These are phyloP conservation scores for Diplodia seriata DNA, from an alignment of 2,329 filamentous ascomycete species.

Conservation along the genomic window DNA sequence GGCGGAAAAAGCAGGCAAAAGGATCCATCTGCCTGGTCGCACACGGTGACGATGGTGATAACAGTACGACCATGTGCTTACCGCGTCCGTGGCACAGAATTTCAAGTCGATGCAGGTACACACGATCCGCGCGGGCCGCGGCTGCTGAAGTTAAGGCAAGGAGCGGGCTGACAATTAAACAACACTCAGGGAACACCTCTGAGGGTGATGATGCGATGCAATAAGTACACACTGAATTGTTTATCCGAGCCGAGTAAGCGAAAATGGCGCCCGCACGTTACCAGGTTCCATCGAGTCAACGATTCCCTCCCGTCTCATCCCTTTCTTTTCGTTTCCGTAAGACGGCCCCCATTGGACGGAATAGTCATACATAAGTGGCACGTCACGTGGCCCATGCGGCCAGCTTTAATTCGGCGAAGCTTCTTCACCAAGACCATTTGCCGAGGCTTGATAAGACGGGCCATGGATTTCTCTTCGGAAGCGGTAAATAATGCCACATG, in stretches of 20 bases:
- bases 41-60: not conserved
- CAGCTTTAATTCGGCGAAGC: not conserved
- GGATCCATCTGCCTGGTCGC: not conserved
- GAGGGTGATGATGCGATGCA: too few species aligned
- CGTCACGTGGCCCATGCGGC: constrained; percentile 12
- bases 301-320: not conserved
- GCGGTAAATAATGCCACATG: constrained; percentile 9
- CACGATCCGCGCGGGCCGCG: not conserved
- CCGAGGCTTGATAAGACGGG: constrained; percentile 5
- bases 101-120: constrained; percentile 1
- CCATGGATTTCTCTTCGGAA: constrained; percentile 13
- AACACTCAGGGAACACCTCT: too few species aligned
- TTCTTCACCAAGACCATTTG: not conserved
- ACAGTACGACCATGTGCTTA: not conserved
- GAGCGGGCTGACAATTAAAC: not conserved
- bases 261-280: constrained; percentile 5
- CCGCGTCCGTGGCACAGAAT: not conserved
- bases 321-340: not conserved
- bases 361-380: not conserved
- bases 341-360: not conserved
- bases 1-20: not conserved
- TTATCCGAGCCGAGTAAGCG: too few species aligned
- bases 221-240: too few species aligned
- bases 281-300: not conserved
- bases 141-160: not conserved